Base-by-base conservation (phyloP, 768 basidiomycete species). In the Tulasnella sp. region DNA sequence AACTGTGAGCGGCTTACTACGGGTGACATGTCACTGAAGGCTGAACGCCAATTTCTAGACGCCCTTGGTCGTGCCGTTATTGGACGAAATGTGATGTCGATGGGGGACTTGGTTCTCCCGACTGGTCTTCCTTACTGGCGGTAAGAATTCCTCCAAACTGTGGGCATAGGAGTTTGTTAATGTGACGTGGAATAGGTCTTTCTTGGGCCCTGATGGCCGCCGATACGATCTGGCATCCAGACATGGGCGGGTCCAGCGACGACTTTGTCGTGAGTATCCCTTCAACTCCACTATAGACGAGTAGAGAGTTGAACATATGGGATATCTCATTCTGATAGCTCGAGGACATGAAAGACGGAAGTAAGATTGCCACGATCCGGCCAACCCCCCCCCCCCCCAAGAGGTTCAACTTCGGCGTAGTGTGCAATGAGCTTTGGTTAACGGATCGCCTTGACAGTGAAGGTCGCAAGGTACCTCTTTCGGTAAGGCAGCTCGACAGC, bases 31-130 rank as follows among this genome's bases (percentile, higher is more conserved):
- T 37, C 19, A 22, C 22, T 67, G 17, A 0, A 54, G 3, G 58
- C 38, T 40, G 4, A 29, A 14, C 19, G 11, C 29, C 8, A 3
- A 7, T 45, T 36, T 45, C 31, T 42, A 76, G 75, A 93, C 77
- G 90, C 91, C 76, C 89, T 94, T 71, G 93, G 93, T 77, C 92
- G 93, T 80, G 90, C 92, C 80, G 86, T 91, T 77, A 92, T 95
- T 81, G 93, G 93, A 75, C 83, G 94, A 91, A 89, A 90, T 82
- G 89, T 88, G 78, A 85, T 92, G 75, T 89, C 91, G 78, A 94
- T 95, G 93, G 86, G 88, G 69, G 93, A 95, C 85, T 86, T 95
- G 77, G 91, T 91, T 81, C 89, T 90, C 79, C 86, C 74, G 80
- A 91, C 91, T 82, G 81, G 88, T 85, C 76, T 75, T 75, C 75